Base-by-base conservation (phyloP, 2,329 filamentous ascomycete genomes). In the Aureobasidium vineae region DNA sequence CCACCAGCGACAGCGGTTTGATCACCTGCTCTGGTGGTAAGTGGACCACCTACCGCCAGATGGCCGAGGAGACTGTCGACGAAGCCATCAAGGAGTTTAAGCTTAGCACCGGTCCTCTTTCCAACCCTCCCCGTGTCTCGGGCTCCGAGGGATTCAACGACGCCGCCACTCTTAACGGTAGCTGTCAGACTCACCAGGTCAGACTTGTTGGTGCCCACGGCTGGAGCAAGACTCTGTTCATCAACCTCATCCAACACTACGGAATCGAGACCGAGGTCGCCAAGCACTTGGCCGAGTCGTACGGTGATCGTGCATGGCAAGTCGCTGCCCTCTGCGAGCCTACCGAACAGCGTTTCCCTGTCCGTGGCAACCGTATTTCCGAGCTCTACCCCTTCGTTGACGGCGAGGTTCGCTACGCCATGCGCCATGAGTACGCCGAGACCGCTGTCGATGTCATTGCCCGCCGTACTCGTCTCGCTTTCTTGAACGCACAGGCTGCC, bases 221-320 rank as follows among this genome's bases (percentile, higher is more conserved):
- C 65, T 96, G 88, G 81, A 92, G 89, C 77, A 92, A 92, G 79
- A 91, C 92, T 1, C 86, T 97, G 28, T 97, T 97, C 81, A 97
- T 97, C 82, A 93, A 94, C 78, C 82, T 97, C 41, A 95, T 97
- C 75, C 92, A 97, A 78, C 91, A 96, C 79, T 97, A 91, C 75
- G 92, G 92, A 69, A 80, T 97, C 66, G 93, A 97, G 78, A 96
- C 91, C 21, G 92, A 96, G 72, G 91, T 97, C 23, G 93, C 93
- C 52, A 90, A 92, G 79, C 92, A 97, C 78, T 84, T 97, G 40
- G 90, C 89, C 16, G 86, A 90, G 74, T 90, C 91, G 66, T 98
- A 97, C 75, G 93, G 94, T 71, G 93, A 97, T 78, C 87, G 93
- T 67, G 92, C 93, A 23, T 97, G 93, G 93, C 89, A 90, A 19